A percentile compares a stretch with the other conserved stretches of the same genome.
Evolutionary conservation across 257 asterid species (phyloP).

Genomic region (Rauvolfia tetraphylla): DNA sequence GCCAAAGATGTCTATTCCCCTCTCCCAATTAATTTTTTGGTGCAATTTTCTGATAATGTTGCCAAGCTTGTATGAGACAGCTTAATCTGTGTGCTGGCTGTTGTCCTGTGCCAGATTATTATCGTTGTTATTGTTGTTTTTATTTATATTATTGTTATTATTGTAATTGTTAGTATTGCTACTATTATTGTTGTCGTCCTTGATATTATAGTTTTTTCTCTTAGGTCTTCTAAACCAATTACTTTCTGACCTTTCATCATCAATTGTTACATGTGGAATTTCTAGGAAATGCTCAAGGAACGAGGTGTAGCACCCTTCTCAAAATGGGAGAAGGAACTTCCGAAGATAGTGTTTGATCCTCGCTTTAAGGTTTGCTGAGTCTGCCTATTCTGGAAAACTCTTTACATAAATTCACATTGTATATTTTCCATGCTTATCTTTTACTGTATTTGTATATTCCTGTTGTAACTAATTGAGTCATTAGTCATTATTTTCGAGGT

Average conservation of each 20-base stretch:
- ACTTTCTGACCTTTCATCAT: background rate
- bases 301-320: conserved; percentile 99
- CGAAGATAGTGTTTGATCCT: conserved; percentile 93
- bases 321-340: conserved; percentile 99
- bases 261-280: conserved; percentile 5
- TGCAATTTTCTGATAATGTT: background rate
- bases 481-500: background rate
- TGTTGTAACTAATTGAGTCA: background rate
- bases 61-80: no score
- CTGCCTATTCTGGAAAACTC: conserved; percentile 5
- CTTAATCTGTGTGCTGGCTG: background rate
- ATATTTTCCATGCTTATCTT: background rate
- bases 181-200: no score
- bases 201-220: background rate
- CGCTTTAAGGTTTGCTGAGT: conserved; percentile 86
- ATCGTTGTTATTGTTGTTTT: no score
- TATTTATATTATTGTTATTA: no score
- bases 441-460: background rate
- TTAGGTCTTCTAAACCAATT: background rate
- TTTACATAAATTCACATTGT: background rate
- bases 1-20: background rate
- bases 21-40: background rate
- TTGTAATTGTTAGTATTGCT: no score
- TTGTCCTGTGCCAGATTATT: background rate
- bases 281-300: conserved; percentile 98